Percentiles rank a stretch among this genome's conserved stretches.
Conservation (phyloP, 2,329 filamentous ascomycete genomes). For the Blastomyces parvus region DNA sequence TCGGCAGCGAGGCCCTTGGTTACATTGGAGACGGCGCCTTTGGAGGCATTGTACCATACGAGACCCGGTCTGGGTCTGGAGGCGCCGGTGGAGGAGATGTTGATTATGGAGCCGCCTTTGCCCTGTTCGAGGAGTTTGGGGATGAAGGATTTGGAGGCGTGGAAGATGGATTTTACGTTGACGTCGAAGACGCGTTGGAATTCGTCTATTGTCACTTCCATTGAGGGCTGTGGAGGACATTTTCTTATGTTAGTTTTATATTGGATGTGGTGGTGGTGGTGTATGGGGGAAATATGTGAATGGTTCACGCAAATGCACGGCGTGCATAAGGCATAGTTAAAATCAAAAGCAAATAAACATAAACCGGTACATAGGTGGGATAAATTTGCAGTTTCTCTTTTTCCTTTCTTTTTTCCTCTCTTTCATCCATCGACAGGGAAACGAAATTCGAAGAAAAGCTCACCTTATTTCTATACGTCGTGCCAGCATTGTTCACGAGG, state of each 20-base stretch:
- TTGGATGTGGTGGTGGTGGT: too few species aligned
- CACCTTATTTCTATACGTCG: conserved; percentile 34
- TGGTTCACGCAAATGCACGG: too few species aligned
- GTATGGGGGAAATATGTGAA: too few species aligned
- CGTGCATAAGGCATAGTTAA: too few species aligned
- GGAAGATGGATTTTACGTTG: conserved; percentile 37
- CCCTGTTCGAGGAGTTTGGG: conserved; percentile 32
- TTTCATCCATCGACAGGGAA: too few species aligned
- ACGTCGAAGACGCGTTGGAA: conserved; percentile 38
- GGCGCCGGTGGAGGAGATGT: conserved; percentile 37
- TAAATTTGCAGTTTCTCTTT: too few species aligned
- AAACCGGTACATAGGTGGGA: too few species aligned
- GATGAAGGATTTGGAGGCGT: conserved; percentile 28
- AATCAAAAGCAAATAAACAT: too few species aligned
- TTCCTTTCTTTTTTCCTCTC: too few species aligned
- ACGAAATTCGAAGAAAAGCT: too few species aligned
- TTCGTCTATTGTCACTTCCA: conserved; percentile 35
- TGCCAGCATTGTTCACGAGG: conserved; percentile 42
- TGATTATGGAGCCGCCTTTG: conserved; percentile 36
- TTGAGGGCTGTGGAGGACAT: conserved; percentile 25
- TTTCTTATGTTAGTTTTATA: not conserved
- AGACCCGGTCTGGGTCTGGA: conserved; percentile 35
- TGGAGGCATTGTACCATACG: conserved; percentile 40
- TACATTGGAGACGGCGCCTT: conserved; percentile 39
- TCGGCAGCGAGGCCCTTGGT: conserved; percentile 62